Evolutionary conservation across 225 moss, liverwort and hornwort genomes (phyloP).

Genomic region (Polytrichum formosum): DNA sequence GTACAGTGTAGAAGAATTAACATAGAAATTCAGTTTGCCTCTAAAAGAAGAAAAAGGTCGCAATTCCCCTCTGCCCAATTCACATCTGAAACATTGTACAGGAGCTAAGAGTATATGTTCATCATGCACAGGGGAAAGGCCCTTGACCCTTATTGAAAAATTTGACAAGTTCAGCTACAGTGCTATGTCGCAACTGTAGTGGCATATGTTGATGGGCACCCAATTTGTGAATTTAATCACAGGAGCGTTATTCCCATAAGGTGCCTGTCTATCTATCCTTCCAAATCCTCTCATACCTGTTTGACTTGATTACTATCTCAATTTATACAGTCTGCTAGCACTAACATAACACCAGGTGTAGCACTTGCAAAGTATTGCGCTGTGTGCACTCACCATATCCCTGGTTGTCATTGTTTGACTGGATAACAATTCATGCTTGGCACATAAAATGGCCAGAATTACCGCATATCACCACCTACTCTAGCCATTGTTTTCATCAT

Average conservation of each 20-base stretch:
- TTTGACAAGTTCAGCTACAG: conserved; percentile 1
- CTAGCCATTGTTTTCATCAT: background rate
- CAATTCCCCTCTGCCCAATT: too few species aligned
- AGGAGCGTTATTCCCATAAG: conserved; percentile 1
- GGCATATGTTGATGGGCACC: conserved; percentile 8
- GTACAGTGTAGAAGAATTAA: too few species aligned
- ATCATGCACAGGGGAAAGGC: background rate
- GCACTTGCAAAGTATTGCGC: background rate
- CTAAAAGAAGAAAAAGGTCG: too few species aligned
- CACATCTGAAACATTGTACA: too few species aligned
- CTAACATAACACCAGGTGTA: background rate
- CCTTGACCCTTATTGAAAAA: conserved; percentile 5
- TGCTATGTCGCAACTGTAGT: background rate
- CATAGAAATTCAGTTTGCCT: too few species aligned
- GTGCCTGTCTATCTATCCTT: background rate
- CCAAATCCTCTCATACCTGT: background rate
- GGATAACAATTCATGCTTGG: background rate
- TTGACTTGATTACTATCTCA: conserved; percentile 1
- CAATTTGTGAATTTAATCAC: background rate
- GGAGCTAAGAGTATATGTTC: too few species aligned
- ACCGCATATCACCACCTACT: background rate
- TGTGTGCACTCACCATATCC: background rate
- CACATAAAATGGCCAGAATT: background rate
- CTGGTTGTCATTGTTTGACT: background rate
- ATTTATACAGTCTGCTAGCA: conserved; percentile 8